Evolutionary conservation across 805 yeast species (phyloP), one percentile per base, ranked within the genome.

Genomic region (Helenozyma baotianmanensis): DNA sequence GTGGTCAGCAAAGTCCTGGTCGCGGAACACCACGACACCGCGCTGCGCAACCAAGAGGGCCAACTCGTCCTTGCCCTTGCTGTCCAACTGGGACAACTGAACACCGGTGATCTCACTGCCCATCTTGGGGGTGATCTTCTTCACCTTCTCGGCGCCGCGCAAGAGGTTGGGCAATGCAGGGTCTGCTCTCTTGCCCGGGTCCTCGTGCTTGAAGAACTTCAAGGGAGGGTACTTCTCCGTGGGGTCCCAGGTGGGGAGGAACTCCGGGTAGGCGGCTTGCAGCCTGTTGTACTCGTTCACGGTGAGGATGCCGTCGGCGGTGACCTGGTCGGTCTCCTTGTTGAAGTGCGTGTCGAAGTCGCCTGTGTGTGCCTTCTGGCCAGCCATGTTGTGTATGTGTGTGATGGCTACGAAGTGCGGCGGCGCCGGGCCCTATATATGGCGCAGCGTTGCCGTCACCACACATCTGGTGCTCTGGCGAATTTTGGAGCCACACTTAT

Each of bases 171-270:
- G 64, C 33, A 76, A 67, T 2, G 55, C 40, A n/a, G 77, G 72
- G 50, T 80, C 82, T n/a, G 82, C 88, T 35, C 71, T 62, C 18
- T 63, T 54, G n/a, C 81, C 88, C n/a, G 80, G 77, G 47, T 82
- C 89, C 21, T 55, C 55, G 49, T 64, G 72, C 49, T 74, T 75
- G 59, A 76, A 78, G 35, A 74, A 73, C 44, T 70, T 67, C 43
- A 72, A 63, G 11, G 79, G 72, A 11, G 64, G 68, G 48, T 56
- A 68, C 45, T 72, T 71, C 47, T 76, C 70, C 14, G 51, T 60
- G n/a, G 79, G 79, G 50, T 79, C 76, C 82, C 82, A 80, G 2
- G 82, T 71, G 11, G 87, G 87, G 29, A 79, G 64, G 60, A 74
- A 80, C 9, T 73, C 78, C 2, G 82, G 80, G 54, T 62, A 70